Percentiles rank a stretch among this genome's conserved stretches.
Conservation (phyloP, 2,329 filamentous ascomycete genomes). For the Xylariales sp. region DNA sequence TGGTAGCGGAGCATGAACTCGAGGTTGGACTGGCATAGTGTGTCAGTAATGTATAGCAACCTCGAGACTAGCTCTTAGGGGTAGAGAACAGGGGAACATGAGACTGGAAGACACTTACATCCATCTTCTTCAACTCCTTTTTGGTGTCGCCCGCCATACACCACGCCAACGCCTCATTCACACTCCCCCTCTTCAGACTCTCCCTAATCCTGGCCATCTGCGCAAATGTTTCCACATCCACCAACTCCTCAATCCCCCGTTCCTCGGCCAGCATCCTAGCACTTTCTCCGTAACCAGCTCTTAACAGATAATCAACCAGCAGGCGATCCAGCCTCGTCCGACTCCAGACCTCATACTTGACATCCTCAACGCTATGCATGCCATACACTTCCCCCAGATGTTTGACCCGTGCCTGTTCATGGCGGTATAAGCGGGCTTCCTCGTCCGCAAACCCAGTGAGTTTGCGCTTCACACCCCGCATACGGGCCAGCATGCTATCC, state of each 20-base stretch:
- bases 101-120: conserved; percentile 52
- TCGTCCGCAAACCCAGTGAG: conserved; percentile 73
- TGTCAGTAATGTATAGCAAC: no score
- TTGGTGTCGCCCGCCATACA: conserved; percentile 76
- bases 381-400: conserved; percentile 79
- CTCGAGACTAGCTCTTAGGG: no score
- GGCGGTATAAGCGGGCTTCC: conserved; percentile 69
- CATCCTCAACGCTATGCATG: conserved; percentile 79
- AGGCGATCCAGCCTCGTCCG: conserved; percentile 75
- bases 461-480: conserved; percentile 86
- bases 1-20: conserved; percentile 93
- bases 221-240: conserved; percentile 85
- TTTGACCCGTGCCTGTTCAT: conserved; percentile 69
- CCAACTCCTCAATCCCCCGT: conserved; percentile 72
- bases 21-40: conserved; percentile 61
- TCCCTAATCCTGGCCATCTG: conserved; percentile 74
- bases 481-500: conserved; percentile 78
- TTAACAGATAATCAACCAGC: conserved; percentile 86
- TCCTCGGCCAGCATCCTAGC: conserved; percentile 71
- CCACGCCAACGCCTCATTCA: conserved; percentile 80
- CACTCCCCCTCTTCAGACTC: conserved; percentile 64
- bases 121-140: conserved; percentile 82
- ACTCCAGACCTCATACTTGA: conserved; percentile 91
- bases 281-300: conserved; percentile 75
- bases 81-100: no score